Evolutionary conservation across 352 stramenopile genomes (phyloP), one percentile per base, ranked within the genome.

Genomic region (Phytophthora nicotianae): DNA sequence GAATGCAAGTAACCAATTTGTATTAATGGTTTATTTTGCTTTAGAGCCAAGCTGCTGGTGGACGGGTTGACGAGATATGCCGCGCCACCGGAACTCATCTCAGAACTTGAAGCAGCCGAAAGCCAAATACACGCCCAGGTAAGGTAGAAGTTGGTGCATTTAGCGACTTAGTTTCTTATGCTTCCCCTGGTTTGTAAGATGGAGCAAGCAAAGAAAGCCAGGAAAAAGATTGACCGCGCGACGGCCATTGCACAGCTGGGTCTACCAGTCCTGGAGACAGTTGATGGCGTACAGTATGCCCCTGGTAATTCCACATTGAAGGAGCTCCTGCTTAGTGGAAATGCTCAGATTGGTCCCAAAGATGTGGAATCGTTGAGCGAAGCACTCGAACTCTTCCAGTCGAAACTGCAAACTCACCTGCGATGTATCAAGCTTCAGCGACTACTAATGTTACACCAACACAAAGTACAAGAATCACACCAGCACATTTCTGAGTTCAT

Each of bases 201-300:
- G 19, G 86, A 93, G 14, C 70, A 83, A 13, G 81, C 83, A 38
- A 95, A 94, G 62, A 94, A 91, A 60, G 74, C 80, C 33, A 93
- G 90, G 56, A 91, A 92, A 73, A 92, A 93, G 48, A 74, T 89
- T 29, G 80, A 93, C 46, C 79, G 81, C 4, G 40, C 62, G 6
- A 70, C 74, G 3, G 72, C 68, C 11, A 80, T 92, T 53, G 49
- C 70, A 38, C 74, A 83, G 16, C 62, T 93, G 0, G 79, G 86
- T 4, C 62, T 95, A 7, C 77, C 81, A 5, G 62, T 84, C 5
- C 65, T 90, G 3, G 79, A 91, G 47, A 78, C 48, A 7, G 46
- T 86, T 16, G 68, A 90, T 38, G 78, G 79, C 7, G 67, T 88
- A 2, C 71, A 80, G 50, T 88, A 79, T 54, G 82, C 79, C 4